Percentiles rank a stretch among this genome's conserved stretches.
Conservation (phyloP, 441 rosid species). For the Euphorbia celastroides region DNA sequence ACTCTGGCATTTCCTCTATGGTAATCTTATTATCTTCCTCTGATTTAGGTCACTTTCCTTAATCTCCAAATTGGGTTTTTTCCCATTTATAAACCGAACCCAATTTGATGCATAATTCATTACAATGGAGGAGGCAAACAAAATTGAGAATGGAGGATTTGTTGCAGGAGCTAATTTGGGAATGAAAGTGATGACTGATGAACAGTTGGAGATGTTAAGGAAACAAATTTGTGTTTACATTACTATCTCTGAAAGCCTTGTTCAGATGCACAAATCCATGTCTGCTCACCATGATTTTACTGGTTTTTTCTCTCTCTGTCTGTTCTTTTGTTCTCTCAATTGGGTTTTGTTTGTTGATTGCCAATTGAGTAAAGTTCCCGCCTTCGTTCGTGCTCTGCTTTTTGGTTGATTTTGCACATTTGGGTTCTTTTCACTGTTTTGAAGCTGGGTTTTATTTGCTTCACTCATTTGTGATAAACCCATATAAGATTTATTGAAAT, state of each 20-base stretch:
- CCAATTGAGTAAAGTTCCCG: not conserved
- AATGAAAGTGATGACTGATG: constrained; percentile 84
- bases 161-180: constrained; percentile 18
- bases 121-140: not conserved
- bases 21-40: not conserved
- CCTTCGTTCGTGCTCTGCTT: not conserved
- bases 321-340: not conserved
- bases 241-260: constrained; percentile 62
- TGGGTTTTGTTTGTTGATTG: not conserved
- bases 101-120: not conserved
- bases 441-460: not conserved
- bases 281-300: constrained; percentile 40
- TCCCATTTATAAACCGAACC: not conserved
- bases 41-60: constrained; percentile 4
- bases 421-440: not conserved
- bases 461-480: not conserved
- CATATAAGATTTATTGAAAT: not conserved
- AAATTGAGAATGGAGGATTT: constrained; percentile 24
- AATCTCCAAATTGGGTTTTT: not conserved
- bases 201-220: constrained; percentile 73
- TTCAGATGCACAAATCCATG: constrained; percentile 55
- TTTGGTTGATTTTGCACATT: not conserved
- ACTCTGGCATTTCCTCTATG: not conserved
- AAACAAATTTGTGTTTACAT: constrained; percentile 81
- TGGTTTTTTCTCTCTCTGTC: constrained; percentile 27